Evolutionary conservation across 805 yeast species (phyloP).

Genomic region (Teunomyces aglyptinius): DNA sequence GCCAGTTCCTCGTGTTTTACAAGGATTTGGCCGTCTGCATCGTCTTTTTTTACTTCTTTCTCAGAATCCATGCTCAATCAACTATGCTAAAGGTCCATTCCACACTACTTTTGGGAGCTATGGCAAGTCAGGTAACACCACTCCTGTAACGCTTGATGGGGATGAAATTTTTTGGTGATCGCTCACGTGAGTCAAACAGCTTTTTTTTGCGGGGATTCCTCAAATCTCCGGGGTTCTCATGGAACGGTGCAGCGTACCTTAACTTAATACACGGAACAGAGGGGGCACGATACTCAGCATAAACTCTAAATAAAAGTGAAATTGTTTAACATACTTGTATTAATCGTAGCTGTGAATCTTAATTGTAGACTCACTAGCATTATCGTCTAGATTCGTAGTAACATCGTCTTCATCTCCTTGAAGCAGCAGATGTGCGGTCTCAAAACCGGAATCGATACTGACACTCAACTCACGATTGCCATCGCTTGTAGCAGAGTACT

Average conservation of each 20-base stretch:
- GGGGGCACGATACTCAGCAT: no score
- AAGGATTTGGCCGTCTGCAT: background rate
- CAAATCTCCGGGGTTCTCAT: background rate
- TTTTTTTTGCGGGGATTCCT: constrained; percentile 3
- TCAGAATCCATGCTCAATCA: background rate
- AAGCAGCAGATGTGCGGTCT: background rate
- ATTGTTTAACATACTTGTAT: no score
- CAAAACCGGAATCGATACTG: constrained; percentile 15
- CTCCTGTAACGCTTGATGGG: background rate
- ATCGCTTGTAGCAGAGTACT: constrained; percentile 11
- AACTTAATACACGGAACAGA: background rate
- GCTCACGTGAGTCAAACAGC: background rate
- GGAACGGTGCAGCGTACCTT: no score
- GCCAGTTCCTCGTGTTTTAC: background rate
- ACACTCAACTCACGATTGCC: constrained; percentile 13
- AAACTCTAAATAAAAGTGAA: no score
- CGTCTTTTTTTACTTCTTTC: background rate
- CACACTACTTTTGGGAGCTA: background rate
- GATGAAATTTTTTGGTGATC: constrained; percentile 3
- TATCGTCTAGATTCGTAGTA: background rate
- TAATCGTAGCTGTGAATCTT: background rate
- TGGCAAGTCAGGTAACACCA: background rate
- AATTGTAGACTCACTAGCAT: constrained; percentile 6
- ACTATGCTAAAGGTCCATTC: constrained; percentile 1
- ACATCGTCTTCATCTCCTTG: background rate